Percentiles rank a stretch among this genome's conserved stretches.
These are phyloP conservation scores for Balansia obtecta DNA, from an alignment of 2,329 filamentous ascomycete genomes.

Conservation along the genomic window DNA sequence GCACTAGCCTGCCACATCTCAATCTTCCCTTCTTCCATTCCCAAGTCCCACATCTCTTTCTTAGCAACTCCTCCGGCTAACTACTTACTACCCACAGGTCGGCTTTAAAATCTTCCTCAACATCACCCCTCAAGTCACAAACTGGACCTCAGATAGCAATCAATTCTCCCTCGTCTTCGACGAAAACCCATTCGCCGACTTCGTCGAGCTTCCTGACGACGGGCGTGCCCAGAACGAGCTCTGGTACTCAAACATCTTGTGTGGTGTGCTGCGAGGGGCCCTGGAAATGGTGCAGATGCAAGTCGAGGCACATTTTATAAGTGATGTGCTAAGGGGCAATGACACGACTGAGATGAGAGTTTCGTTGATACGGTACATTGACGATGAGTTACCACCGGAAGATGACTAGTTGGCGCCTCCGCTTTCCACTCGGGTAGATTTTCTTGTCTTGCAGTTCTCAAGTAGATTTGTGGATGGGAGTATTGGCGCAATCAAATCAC, in stretches of 20 bases:
- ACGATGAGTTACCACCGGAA: conserved; percentile 93
- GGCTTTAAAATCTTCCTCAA: conserved; percentile 99
- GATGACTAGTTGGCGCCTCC: conserved; percentile 54
- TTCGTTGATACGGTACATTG: conserved; percentile 83
- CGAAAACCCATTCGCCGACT: conserved; percentile 92
- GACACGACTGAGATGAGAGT: conserved; percentile 97
- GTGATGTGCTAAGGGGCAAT: conserved; percentile 81
- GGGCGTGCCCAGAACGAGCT: conserved; percentile 90
- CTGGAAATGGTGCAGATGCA: conserved; percentile 99
- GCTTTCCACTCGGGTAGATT: no score
- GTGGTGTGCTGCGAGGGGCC: conserved; percentile 79
- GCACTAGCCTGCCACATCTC: background rate
- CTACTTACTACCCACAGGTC: conserved; percentile 54
- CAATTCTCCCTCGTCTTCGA: conserved; percentile 95
- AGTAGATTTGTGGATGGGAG: background rate
- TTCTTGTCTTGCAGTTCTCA: background rate
- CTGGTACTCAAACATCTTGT: conserved; percentile 97
- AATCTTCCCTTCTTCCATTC: background rate
- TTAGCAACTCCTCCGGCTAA: background rate
- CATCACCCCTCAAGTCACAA: conserved; percentile 82
- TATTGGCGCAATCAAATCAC: background rate
- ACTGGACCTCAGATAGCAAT: conserved; percentile 93
- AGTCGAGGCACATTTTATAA: conserved; percentile 92
- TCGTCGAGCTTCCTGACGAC: conserved; percentile 94
- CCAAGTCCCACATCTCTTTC: background rate